phyloP scores from a whole-genome alignment of 2,329 filamentous ascomycete genomes.

The Diaporthe australafricana region DNA sequence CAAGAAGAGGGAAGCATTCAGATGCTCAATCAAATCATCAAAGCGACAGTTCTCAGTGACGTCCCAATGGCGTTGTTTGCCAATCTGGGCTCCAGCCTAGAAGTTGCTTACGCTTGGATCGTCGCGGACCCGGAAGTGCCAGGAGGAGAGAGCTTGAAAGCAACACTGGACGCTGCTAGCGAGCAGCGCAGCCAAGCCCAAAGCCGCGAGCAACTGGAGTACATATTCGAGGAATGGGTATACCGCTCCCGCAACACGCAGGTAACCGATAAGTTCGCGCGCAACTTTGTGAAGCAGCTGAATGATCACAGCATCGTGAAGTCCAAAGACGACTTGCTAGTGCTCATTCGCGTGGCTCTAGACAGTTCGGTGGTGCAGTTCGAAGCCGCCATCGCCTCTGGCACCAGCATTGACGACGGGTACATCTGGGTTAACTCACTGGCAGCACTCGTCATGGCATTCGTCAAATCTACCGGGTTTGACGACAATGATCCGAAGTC shows the following conservation, averaged over 20 bases:
- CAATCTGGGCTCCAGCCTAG: constrained; percentile 86
- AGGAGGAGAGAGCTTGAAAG: constrained; percentile 77
- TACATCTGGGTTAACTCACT: constrained; percentile 81
- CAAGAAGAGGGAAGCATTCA: constrained; percentile 79
- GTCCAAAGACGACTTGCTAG: constrained; percentile 78
- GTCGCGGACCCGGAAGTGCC: constrained; percentile 75
- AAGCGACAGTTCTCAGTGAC: constrained; percentile 82
- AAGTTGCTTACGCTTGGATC: constrained; percentile 85
- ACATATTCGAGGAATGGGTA: constrained; percentile 96
- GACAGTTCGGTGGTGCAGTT: constrained; percentile 83
- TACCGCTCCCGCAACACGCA: constrained; percentile 83
- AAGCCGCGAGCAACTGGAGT: constrained; percentile 80
- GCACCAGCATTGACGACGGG: constrained; percentile 67
- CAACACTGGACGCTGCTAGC: constrained; percentile 62
- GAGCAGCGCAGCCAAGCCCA: constrained; percentile 56
- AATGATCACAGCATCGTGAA: constrained; percentile 79
- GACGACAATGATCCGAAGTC: constrained; percentile 67
- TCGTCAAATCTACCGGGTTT: constrained; percentile 79
- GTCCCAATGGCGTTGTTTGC: constrained; percentile 82
- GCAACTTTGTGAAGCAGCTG: constrained; percentile 86
- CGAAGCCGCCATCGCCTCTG: constrained; percentile 75
- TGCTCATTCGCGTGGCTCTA: constrained; percentile 84
- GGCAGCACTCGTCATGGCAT: constrained; percentile 80
- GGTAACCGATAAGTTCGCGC: constrained; percentile 76
- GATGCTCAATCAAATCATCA: constrained; percentile 83